Percentiles rank a stretch among this genome's conserved stretches.
Evolutionary conservation across 2,329 filamentous ascomycete genomes (phyloP).

Genomic region (Camptophora hylomeconis): DNA sequence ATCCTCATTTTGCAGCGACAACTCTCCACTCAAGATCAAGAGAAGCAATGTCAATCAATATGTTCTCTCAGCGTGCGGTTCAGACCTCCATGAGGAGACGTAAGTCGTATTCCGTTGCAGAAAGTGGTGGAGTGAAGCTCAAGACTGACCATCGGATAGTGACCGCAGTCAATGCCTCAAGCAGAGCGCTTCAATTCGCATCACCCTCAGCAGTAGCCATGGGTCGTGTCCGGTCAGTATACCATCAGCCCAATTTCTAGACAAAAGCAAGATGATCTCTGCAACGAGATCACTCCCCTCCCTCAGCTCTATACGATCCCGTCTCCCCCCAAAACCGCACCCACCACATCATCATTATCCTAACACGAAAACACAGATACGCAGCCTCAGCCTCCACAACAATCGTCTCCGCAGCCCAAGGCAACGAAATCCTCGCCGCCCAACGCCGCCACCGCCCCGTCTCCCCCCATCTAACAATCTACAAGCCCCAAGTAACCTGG

Average conservation of each 20-base stretch:
- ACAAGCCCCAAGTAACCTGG: conserved; percentile 78
- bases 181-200: conserved; percentile 30
- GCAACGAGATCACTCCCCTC: background rate
- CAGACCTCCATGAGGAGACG: conserved; percentile 36
- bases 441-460: conserved; percentile 75
- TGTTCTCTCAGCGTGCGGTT: conserved; percentile 35
- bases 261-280: background rate
- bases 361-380: background rate
- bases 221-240: conserved; percentile 33
- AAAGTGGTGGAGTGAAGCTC: conserved; percentile 13
- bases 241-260: conserved; percentile 7
- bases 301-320: background rate
- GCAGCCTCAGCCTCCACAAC: conserved; percentile 18
- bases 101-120: conserved; percentile 22
- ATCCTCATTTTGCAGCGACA: no score
- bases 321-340: background rate
- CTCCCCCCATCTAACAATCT: conserved; percentile 74
- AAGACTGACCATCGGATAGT: no score
- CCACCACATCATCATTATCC: background rate
- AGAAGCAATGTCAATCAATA: conserved; percentile 21
- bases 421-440: conserved; percentile 55
- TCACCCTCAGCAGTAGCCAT: conserved; percentile 31
- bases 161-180: conserved; percentile 31
- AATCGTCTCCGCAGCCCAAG: conserved; percentile 43
- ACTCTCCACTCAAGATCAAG: no score